phyloP scores from a whole-genome alignment of 345 rosid species.

The Angophora floribunda region DNA sequence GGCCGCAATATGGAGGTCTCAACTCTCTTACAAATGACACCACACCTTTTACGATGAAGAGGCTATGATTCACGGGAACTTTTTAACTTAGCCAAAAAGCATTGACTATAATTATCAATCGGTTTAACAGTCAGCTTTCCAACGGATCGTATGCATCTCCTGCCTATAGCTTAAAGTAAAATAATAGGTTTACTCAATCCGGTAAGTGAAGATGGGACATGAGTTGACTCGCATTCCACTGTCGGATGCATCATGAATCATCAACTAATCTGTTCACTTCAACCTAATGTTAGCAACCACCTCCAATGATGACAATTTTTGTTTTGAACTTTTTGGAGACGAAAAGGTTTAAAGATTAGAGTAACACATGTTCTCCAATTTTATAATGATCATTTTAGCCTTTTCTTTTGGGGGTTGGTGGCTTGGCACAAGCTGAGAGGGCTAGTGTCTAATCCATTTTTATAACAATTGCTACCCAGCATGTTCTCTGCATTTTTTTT shows the following conservation, averaged over 20 bases:
- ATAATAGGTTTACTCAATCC: neutral
- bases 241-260: neutral
- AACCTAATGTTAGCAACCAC: slow-evolving; percentile 28
- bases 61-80: neutral
- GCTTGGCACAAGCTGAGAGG: neutral
- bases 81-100: neutral
- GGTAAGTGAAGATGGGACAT: slow-evolving; percentile 6
- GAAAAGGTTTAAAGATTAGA: neutral
- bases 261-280: slow-evolving; percentile 23
- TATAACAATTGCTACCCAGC: neutral
- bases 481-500: neutral
- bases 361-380: neutral
- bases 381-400: neutral
- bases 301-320: neutral
- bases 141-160: neutral
- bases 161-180: neutral
- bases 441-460: neutral
- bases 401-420: neutral
- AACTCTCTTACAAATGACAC: neutral
- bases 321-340: neutral
- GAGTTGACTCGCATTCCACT: neutral
- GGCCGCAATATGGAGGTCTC: neutral
- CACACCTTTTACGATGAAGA: neutral
- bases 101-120: neutral
- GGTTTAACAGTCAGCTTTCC: neutral